Evolutionary conservation across 371 early-diverging fungal species (phyloP).

Genomic region (Chytridiales sp.): DNA sequence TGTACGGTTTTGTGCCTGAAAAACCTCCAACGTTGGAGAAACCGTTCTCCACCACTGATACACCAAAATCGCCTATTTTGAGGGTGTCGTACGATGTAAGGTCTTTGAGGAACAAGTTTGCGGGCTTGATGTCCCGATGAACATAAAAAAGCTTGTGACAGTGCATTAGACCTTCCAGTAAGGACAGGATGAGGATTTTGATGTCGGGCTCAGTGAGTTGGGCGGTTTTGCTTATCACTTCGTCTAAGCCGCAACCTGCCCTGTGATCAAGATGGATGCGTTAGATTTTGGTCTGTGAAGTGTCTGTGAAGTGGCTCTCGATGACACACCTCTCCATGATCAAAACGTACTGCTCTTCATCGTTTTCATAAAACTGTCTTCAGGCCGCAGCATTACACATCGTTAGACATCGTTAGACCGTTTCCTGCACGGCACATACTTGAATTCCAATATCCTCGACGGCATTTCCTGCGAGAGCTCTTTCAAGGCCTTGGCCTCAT

Average conservation of each 20-base stretch:
- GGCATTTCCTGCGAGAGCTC: too few relatives aligned
- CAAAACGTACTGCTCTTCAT: slow-evolving; percentile 35
- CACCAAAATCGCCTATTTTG: slow-evolving; percentile 39
- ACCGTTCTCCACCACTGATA: slow-evolving; percentile 33
- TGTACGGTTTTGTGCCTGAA: slow-evolving; percentile 36
- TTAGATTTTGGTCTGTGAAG: too few relatives aligned
- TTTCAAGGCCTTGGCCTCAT: slow-evolving; percentile 29
- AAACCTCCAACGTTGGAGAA: slow-evolving; percentile 30
- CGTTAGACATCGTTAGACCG: too few relatives aligned
- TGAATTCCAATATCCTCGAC: too few relatives aligned
- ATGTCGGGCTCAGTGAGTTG: slow-evolving; percentile 29
- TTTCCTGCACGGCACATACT: too few relatives aligned
- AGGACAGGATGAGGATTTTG: slow-evolving; percentile 25
- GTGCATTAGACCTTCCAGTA: slow-evolving; percentile 23
- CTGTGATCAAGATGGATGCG: slow-evolving; percentile 12
- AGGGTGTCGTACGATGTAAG: slow-evolving; percentile 17
- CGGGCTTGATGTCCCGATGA: slow-evolving; percentile 37
- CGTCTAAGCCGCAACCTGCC: slow-evolving; percentile 32
- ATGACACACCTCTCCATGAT: slow-evolving; percentile 36
- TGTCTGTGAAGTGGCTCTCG: neutral
- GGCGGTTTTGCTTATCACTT: slow-evolving; percentile 22
- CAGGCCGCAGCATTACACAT: neutral
- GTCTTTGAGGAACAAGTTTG: slow-evolving; percentile 29
- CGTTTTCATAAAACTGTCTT: slow-evolving; percentile 34
- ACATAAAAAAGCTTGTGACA: slow-evolving; percentile 25